These are phyloP conservation scores for Vitis hybrid DNA, from an alignment of 177 flowering plant genomes.

Conservation along the genomic window DNA sequence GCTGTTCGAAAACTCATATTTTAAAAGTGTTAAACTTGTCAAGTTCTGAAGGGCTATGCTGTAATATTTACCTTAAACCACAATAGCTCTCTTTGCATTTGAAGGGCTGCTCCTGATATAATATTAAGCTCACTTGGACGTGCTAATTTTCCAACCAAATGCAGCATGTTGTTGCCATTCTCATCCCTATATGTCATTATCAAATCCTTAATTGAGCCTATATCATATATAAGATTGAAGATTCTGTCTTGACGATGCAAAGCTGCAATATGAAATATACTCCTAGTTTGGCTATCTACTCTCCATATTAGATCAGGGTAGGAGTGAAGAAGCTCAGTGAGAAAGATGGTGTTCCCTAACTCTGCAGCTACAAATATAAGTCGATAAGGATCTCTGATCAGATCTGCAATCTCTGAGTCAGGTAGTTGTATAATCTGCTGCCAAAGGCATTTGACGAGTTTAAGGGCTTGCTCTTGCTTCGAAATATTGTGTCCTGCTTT, in stretches of 20 bases:
- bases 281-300: not conserved
- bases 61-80: conserved; percentile 9
- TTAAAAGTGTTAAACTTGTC: no score
- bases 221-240: conserved; percentile 22
- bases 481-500: not conserved
- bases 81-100: conserved; percentile 9
- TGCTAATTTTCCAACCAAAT: not conserved
- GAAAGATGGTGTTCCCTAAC: conserved; percentile 20
- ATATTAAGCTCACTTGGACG: no score
- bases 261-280: conserved; percentile 27
- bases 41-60: no score
- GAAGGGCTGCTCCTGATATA: not conserved
- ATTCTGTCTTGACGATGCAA: conserved; percentile 14
- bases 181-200: not conserved
- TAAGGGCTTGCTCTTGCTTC: no score
- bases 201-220: conserved; percentile 3
- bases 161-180: not conserved
- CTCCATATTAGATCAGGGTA: conserved; percentile 29
- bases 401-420: conserved; percentile 1
- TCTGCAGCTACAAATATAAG: conserved; percentile 23
- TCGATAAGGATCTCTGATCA: conserved; percentile 4
- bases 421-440: not conserved
- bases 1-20: no score
- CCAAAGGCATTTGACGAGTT: not conserved
- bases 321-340: conserved; percentile 14